These are phyloP conservation scores for Tolypocladium guangdongense DNA, from an alignment of 2,329 filamentous ascomycete genomes.

Conservation along the genomic window DNA sequence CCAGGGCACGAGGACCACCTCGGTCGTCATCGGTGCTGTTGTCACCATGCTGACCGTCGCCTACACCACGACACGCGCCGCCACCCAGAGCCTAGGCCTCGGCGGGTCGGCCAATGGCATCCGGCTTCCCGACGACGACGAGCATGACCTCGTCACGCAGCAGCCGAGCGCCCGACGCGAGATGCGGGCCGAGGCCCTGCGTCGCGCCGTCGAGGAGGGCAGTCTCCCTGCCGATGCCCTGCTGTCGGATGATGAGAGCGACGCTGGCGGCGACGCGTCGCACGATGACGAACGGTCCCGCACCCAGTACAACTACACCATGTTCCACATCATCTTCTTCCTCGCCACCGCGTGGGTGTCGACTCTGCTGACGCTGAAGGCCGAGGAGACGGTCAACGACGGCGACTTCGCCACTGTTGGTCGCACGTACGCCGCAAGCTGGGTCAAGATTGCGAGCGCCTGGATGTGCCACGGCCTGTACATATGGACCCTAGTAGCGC, in stretches of 20 bases:
- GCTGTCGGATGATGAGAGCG: conserved; percentile 60
- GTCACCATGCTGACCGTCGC: conserved; percentile 95
- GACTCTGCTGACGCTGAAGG: conserved; percentile 70
- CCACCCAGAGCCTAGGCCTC: conserved; percentile 76
- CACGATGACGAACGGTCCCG: conserved; percentile 81
- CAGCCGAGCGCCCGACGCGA: conserved; percentile 72
- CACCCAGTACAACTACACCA: conserved; percentile 91
- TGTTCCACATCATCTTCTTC: conserved; percentile 98
- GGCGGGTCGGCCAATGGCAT: conserved; percentile 44
- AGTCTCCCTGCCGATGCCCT: conserved; percentile 85
- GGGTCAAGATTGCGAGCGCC: conserved; percentile 97
- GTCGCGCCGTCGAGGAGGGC: conserved; percentile 84
- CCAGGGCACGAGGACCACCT: conserved; percentile 78
- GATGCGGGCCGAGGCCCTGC: conserved; percentile 86
- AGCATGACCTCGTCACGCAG: conserved; percentile 79
- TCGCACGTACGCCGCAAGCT: conserved; percentile 91
- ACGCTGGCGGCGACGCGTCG: conserved; percentile 47
- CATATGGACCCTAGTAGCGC: conserved; percentile 83
- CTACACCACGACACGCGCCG: conserved; percentile 93
- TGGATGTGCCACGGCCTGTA: conserved; percentile 97
- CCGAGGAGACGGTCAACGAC: conserved; percentile 49
- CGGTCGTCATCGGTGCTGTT: conserved; percentile 83
- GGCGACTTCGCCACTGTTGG: conserved; percentile 86
- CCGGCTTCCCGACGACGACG: conserved; percentile 57
- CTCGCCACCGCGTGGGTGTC: conserved; percentile 93